phyloP scores from a whole-genome alignment of 2,329 filamentous ascomycete genomes.

The Monilinia laxa region DNA sequence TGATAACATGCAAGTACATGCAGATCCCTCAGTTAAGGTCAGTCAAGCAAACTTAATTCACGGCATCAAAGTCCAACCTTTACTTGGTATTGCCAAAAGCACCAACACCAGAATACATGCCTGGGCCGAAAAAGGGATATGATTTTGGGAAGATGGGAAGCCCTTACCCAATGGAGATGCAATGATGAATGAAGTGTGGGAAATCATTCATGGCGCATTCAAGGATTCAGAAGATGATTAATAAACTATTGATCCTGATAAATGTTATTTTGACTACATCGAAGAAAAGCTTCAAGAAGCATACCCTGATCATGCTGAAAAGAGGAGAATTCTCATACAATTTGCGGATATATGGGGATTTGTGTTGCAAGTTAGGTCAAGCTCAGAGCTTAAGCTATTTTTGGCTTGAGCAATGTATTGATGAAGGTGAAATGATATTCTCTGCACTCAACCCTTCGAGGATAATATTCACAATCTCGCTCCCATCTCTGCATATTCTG shows the following conservation, averaged over 20 bases:
- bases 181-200: constrained; percentile 49
- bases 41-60: constrained; percentile 40
- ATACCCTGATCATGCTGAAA: constrained; percentile 40
- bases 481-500: not conserved
- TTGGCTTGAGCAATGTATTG: constrained; percentile 58
- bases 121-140: constrained; percentile 48
- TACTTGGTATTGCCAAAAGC: constrained; percentile 51
- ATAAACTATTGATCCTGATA: constrained; percentile 48
- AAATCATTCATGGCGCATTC: constrained; percentile 54
- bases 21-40: not conserved
- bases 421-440: constrained; percentile 44
- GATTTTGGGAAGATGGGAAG: constrained; percentile 46
- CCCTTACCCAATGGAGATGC: constrained; percentile 40
- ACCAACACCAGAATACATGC: constrained; percentile 48
- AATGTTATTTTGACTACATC: constrained; percentile 54
- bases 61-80: constrained; percentile 46
- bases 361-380: no score
- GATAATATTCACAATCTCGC: not conserved
- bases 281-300: constrained; percentile 48
- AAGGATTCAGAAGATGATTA: constrained; percentile 52
- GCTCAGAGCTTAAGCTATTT: constrained; percentile 58
- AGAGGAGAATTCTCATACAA: constrained; percentile 44
- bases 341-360: constrained; percentile 49
- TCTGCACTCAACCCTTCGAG: not conserved
- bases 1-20: not conserved